phyloP scores from a whole-genome alignment of 495 filamentous ascomycete species.

The Penicillium odoratum region DNA sequence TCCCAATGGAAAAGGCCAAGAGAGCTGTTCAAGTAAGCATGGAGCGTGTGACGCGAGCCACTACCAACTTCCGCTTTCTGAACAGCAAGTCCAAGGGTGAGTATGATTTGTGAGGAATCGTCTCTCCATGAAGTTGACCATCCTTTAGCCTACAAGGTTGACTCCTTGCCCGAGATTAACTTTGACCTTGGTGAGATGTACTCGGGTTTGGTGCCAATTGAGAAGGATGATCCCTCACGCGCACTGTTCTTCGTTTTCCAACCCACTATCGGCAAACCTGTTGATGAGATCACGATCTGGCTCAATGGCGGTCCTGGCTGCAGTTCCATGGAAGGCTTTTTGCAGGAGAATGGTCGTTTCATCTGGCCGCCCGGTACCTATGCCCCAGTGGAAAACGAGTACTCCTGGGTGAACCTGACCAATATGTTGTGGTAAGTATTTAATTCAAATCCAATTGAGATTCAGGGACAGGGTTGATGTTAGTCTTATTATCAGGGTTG shows the following conservation, averaged over 20 bases:
- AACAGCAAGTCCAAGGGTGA: conserved; percentile 37
- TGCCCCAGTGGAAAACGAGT: conserved; percentile 59
- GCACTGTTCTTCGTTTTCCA: conserved; percentile 55
- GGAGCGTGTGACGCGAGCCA: conserved; percentile 13
- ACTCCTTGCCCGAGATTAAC: conserved; percentile 69
- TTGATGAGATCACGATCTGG: conserved; percentile 73
- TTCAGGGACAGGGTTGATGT: not conserved
- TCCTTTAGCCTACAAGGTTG: conserved; percentile 57
- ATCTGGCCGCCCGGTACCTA: conserved; percentile 61
- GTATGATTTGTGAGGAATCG: not conserved
- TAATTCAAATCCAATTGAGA: not conserved
- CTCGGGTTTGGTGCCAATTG: conserved; percentile 71
- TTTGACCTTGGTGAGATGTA: conserved; percentile 78
- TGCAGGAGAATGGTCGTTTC: conserved; percentile 68
- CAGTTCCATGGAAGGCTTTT: conserved; percentile 64
- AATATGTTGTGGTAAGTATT: conserved; percentile 58
- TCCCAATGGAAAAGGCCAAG: conserved; percentile 80
- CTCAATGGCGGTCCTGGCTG: conserved; percentile 70
- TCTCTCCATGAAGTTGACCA: conserved; percentile 4
- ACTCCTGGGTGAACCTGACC: conserved; percentile 66
- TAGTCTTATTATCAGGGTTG: conserved; percentile 35
- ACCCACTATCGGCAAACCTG: conserved; percentile 45
- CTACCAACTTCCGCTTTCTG: conserved; percentile 39
- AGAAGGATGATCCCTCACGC: conserved; percentile 50
- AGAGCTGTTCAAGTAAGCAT: conserved; percentile 59